Base-by-base conservation (phyloP, 1,284 basidiomycete species). In the Ganoderma sinense region DNA sequence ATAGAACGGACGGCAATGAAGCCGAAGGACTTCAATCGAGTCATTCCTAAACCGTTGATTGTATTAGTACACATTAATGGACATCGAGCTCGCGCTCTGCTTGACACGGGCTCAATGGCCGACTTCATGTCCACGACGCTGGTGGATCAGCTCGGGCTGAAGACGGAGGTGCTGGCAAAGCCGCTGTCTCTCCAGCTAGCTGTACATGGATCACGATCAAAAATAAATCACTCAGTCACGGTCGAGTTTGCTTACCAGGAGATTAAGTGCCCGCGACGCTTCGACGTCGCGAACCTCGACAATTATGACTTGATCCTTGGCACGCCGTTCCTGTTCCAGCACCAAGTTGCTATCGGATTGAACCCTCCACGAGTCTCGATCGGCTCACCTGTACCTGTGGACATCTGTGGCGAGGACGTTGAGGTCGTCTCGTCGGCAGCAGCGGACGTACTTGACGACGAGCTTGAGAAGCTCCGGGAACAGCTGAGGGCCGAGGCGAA, bases 231-330 rank as follows among this genome's bases (percentile, higher is more conserved):
- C 7, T 48, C 20, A n/a, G 20, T 48, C 0, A 48, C 45, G 0
- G 41, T 23, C n/a, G 61, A 60, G 16, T 69, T 65, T 13, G 7
- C n/a, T 0, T 84, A 83, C 62, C 81, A 83, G 43, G 39, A 36
- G 0, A 81, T 85, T 0, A 51, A 71, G 1, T 64, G 56, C 33
- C 67, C 67, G 8, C 66, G 73, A 2, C 71, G 73, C 10, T 81
- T 83, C 58, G 80, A 83, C 64, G 70, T 81, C 14, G 23, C 48
- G 2, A 61, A 61, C 33, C 26, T 66, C 6, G 36, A 41, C 10
- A 59, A 53, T 14, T 66, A 66, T 6, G 58, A 66, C 14, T 18
- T 66, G 29, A 66, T 66, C n/a, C 59, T 66, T 0, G 65, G 65
- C 0, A 66, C 65, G 5, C 65, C 58, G 2, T 66, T 66, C 43